Evolutionary conservation across 2,329 filamentous ascomycete species (phyloP).

Genomic region (Calcarisporium arbuscula): DNA sequence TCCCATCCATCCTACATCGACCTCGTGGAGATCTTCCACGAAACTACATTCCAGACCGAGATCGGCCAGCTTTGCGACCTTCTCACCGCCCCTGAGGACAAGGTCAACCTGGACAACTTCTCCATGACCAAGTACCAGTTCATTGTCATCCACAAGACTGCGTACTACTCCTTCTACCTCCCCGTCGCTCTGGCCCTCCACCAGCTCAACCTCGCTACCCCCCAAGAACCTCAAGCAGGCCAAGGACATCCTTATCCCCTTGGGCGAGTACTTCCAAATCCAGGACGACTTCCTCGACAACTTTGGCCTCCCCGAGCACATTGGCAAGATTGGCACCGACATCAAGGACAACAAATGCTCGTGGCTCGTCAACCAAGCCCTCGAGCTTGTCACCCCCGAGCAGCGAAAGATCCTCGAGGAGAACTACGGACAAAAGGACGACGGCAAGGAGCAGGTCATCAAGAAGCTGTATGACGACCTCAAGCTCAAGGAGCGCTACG

Average conservation of each 20-base stretch:
- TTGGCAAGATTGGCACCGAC: constrained; percentile 98
- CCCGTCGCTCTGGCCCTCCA: constrained; percentile 87
- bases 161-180: constrained; percentile 98
- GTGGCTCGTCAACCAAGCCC: constrained; percentile 93
- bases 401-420: constrained; percentile 84
- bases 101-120: constrained; percentile 91
- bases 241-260: constrained; percentile 87
- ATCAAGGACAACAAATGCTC: constrained; percentile 99
- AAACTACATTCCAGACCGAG: constrained; percentile 89
- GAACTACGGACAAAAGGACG: constrained; percentile 92
- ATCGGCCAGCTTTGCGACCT: constrained; percentile 91
- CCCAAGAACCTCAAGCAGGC: constrained; percentile 84
- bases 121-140: constrained; percentile 91
- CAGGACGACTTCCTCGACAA: constrained; percentile 99
- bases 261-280: constrained; percentile 98
- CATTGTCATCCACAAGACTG: constrained; percentile 99
- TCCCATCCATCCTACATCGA: constrained; percentile 83
- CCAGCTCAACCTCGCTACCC: constrained; percentile 77
- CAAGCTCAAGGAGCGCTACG: constrained; percentile 74
- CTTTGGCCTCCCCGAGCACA: constrained; percentile 84
- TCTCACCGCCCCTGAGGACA: constrained; percentile 90
- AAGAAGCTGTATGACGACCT: constrained; percentile 88
- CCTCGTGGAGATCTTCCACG: constrained; percentile 92
- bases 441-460: constrained; percentile 71
- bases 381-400: constrained; percentile 71